Conservation (phyloP, 2,329 filamentous ascomycete genomes). For the Escovopsis sp. region DNA sequence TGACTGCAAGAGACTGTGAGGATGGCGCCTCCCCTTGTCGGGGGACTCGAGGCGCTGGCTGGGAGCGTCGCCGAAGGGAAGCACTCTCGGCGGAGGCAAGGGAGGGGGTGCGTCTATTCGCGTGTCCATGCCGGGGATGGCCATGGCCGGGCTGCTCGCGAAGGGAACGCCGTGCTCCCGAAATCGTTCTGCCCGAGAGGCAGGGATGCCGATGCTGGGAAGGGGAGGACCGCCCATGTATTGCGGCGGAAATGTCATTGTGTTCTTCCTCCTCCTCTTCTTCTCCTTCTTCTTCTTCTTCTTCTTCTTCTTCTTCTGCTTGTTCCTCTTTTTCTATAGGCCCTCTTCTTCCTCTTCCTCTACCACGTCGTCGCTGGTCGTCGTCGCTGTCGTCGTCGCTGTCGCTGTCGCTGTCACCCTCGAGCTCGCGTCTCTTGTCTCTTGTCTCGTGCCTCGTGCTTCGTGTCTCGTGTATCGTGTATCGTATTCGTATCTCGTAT, state of each 20-base stretch:
- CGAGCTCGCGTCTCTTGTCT: no score
- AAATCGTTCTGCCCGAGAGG: slow-evolving; percentile 13
- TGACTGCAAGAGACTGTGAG: slow-evolving; percentile 11
- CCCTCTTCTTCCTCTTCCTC: no score
- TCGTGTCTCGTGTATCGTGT: no score
- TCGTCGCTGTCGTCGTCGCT: no score
- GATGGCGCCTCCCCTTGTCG: slow-evolving; percentile 15
- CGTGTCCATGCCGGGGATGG: slow-evolving; percentile 24
- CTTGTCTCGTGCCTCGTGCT: no score
- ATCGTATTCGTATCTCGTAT: no score
- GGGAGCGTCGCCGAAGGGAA: slow-evolving; percentile 20
- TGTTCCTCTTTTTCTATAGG: neutral
- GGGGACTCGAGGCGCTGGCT: slow-evolving; percentile 14
- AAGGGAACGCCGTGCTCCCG: slow-evolving; percentile 17
- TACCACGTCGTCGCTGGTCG: no score
- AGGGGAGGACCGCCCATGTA: slow-evolving; percentile 20
- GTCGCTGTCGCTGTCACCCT: no score
- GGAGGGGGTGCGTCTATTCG: slow-evolving; percentile 25
- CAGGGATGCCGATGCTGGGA: slow-evolving; percentile 22
- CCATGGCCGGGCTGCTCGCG: slow-evolving; percentile 22
- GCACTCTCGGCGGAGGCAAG: slow-evolving; percentile 28
- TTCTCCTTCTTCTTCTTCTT: neutral
- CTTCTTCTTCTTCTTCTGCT: neutral
- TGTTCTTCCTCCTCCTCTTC: neutral
- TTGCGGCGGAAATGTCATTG: slow-evolving; percentile 23